A percentile compares a stretch with the other conserved stretches of the same genome.
phyloP scores from a whole-genome alignment of 2,329 filamentous ascomycete genomes.

The Scedosporium apiospermum region DNA sequence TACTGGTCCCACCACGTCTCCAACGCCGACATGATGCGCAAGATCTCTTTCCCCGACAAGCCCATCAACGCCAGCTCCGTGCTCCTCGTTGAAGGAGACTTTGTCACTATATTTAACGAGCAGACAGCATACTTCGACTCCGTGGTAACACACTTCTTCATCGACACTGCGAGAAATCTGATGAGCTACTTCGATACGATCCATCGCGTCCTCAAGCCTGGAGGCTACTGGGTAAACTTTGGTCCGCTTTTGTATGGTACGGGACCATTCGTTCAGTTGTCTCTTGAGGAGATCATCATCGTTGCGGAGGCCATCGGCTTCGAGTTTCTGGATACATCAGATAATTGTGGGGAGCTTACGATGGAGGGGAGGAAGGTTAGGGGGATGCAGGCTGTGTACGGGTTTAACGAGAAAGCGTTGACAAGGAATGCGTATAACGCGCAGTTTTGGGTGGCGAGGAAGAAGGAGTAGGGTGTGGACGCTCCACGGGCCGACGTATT shows the following conservation, averaged over 20 bases:
- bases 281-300: constrained; percentile 40
- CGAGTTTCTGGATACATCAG: constrained; percentile 32
- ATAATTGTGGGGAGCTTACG: constrained; percentile 30
- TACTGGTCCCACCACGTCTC: constrained; percentile 46
- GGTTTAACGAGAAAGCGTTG: constrained; percentile 39
- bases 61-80: constrained; percentile 24
- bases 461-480: constrained; percentile 7
- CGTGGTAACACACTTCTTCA: constrained; percentile 49
- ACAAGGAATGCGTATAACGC: constrained; percentile 43
- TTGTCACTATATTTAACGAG: constrained; percentile 30
- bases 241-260: constrained; percentile 47
- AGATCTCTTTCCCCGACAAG: constrained; percentile 34
- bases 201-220: constrained; percentile 31
- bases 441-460: constrained; percentile 42
- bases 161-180: constrained; percentile 49
- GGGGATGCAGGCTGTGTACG: constrained; percentile 40
- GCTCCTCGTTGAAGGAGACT: constrained; percentile 46
- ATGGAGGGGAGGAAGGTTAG: constrained; percentile 30
- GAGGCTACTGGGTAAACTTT: constrained; percentile 46
- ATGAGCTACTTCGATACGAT: constrained; percentile 46
- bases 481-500: neutral
- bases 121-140: constrained; percentile 30
- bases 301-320: constrained; percentile 42
- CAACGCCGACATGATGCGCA: constrained; percentile 34
- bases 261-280: constrained; percentile 43